Evolutionary conservation across 441 rosid species (phyloP).

Genomic region (Codiaeum variegatum): DNA sequence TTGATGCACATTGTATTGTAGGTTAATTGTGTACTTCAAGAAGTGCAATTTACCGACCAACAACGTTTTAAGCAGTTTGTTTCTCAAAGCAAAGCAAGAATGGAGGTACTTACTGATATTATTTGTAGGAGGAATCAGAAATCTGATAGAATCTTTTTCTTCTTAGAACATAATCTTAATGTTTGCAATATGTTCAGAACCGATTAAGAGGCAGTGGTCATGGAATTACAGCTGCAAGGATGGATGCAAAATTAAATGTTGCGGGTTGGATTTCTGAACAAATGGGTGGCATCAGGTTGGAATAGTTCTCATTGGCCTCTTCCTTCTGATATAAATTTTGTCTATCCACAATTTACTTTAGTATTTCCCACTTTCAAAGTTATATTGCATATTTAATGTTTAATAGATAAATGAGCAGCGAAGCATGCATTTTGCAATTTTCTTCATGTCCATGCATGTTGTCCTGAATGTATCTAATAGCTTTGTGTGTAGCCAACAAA

Average conservation of each 20-base stretch:
- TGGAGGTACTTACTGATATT: constrained; percentile 63
- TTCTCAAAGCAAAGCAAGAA: constrained; percentile 85
- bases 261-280: constrained; percentile 97
- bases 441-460: constrained; percentile 2
- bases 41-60: constrained; percentile 89
- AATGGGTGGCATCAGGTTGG: constrained; percentile 95
- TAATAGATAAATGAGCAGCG: neutral
- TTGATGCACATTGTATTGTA: constrained; percentile 25
- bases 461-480: neutral
- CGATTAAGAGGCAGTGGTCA: constrained; percentile 91
- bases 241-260: constrained; percentile 86
- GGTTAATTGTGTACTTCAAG: constrained; percentile 83
- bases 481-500: neutral
- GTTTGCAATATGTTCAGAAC: constrained; percentile 42
- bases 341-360: neutral
- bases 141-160: constrained; percentile 5
- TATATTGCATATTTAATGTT: neutral
- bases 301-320: constrained; percentile 9
- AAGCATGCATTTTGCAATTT: neutral
- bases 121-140: constrained; percentile 13
- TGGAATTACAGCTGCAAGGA: constrained; percentile 78
- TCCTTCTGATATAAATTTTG: neutral
- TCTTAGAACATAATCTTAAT: constrained; percentile 10
- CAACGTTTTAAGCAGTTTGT: constrained; percentile 96
- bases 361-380: neutral